Evolutionary conservation across 2,329 filamentous ascomycete species (phyloP), one percentile per base, ranked within the genome.

Genomic region (Xylariales sp.): DNA sequence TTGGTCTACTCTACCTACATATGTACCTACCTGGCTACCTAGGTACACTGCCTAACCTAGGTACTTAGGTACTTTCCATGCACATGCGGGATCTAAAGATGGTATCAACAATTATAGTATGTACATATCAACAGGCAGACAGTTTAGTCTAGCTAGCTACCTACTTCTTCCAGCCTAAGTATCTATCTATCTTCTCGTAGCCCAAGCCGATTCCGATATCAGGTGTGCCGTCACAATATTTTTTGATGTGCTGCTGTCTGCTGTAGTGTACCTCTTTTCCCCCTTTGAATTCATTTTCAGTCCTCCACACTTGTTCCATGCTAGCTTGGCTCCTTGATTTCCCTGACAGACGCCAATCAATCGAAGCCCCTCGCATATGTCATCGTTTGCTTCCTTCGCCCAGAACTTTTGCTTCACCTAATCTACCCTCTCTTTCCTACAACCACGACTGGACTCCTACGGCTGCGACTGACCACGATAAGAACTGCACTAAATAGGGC

Each of bases 71-170:
- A 39, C 39, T 14, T 43, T 43, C 43, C 32, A 64, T 59, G 60
- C 60, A 64, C 49, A 34, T 56, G 65, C 65, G 56, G 65, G 56
- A 68, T 65, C 65, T 62, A 65, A 58, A 65, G 62, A 68, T 68
- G 62, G 64, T 68, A 60, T 49, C 41, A 43, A 49, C 54, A 14
- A 23, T 23, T 23, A 23, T 23, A 23, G 23, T 23, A 23, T 23
- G 23, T 23, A 23, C 23, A 23, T 23, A 23, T 23, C 23, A 23
- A 23, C 23, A 23, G 23, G 23, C 23, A 23, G 23, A 23, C 23
- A 2, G 23, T 23, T 23, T 23, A 23, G 23, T 23, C 23, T 23
- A 2, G 23, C 23, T 23, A 3, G 3, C 6, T n/a, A 36, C 50
- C 48, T 50, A n/a, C 48, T n/a, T 12, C 28, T 32, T 45, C 16